phyloP scores from a whole-genome alignment of 2,329 filamentous ascomycete species.

The Ceratocystis ficicola region DNA sequence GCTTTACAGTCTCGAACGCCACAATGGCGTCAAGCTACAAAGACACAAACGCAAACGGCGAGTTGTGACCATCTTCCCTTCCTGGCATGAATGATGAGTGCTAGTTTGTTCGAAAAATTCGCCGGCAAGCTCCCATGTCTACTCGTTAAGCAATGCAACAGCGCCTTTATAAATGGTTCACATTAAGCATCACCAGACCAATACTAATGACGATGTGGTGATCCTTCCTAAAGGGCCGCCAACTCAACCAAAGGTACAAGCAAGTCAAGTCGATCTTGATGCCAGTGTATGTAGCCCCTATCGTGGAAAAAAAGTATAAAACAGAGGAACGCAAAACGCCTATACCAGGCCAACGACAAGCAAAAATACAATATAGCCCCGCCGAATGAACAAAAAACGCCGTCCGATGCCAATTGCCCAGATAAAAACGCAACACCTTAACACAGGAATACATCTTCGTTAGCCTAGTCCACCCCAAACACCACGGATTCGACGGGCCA shows the following conservation, averaged over 20 bases:
- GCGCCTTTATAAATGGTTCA: neutral
- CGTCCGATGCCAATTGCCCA: neutral
- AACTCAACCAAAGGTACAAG: too few species aligned
- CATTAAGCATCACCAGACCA: neutral
- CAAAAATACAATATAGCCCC: slow-evolving; percentile 2
- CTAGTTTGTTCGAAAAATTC: neutral
- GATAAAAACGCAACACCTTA: neutral
- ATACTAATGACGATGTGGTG: too few species aligned
- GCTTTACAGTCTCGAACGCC: slow-evolving; percentile 7
- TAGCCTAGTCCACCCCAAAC: slow-evolving; percentile 59
- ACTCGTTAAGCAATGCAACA: neutral
- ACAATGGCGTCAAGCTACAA: slow-evolving; percentile 2
- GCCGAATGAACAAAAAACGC: neutral
- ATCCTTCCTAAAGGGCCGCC: too few species aligned
- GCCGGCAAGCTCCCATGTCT: neutral
- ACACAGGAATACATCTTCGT: slow-evolving; percentile 24
- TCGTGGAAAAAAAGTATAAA: neutral
- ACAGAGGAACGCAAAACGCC: slow-evolving; percentile 2
- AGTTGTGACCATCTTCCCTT: neutral
- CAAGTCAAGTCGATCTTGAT: neutral
- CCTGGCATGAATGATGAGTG: neutral
- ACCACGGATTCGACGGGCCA: slow-evolving; percentile 68
- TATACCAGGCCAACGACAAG: slow-evolving; percentile 14
- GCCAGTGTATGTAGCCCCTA: neutral
- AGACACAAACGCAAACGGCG: slow-evolving; percentile 2